These are phyloP conservation scores for Flaveria trinervia DNA, from an alignment of 129 eudicot genomes.

Conservation along the genomic window DNA sequence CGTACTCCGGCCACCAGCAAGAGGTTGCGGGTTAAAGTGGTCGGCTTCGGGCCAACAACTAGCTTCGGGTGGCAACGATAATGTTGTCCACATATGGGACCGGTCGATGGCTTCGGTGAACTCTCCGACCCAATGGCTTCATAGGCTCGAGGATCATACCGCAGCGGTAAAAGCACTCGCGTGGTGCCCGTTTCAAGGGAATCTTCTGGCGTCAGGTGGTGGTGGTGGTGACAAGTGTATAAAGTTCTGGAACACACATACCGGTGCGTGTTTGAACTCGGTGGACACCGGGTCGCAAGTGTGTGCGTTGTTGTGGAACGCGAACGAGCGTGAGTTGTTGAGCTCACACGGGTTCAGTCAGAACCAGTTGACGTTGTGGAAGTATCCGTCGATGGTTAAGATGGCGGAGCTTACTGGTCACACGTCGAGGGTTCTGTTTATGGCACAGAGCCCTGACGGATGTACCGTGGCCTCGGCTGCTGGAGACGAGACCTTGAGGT, in stretches of 20 bases:
- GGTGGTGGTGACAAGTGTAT: constrained; percentile 80
- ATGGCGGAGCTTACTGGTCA: constrained; percentile 84
- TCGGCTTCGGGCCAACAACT: constrained; percentile 78
- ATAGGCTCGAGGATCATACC: constrained; percentile 81
- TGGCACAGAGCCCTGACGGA: constrained; percentile 89
- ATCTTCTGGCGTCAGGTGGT: constrained; percentile 84
- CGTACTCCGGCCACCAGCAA: constrained; percentile 74
- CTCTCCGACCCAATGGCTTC: constrained; percentile 63
- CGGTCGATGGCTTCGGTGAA: constrained; percentile 58
- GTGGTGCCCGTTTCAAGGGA: constrained; percentile 86
- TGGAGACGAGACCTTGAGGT: constrained; percentile 86
- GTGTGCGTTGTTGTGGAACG: constrained; percentile 83
- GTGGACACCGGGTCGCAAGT: constrained; percentile 88
- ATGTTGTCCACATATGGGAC: constrained; percentile 88
- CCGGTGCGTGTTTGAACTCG: constrained; percentile 86
- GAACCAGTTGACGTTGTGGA: constrained; percentile 88
- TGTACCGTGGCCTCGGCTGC: constrained; percentile 97
- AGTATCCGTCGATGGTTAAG: constrained; percentile 89
- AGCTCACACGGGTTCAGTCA: constrained; percentile 88
- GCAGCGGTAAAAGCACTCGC: constrained; percentile 96
- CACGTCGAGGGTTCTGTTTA: constrained; percentile 71
- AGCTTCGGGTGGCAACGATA: constrained; percentile 91
- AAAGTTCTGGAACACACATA: constrained; percentile 90
- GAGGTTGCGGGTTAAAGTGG: constrained; percentile 94
- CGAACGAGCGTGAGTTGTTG: constrained; percentile 71